These are phyloP conservation scores for Ceratocystiopsis sp. DNA, from an alignment of 2,329 filamentous ascomycete species.

Conservation along the genomic window DNA sequence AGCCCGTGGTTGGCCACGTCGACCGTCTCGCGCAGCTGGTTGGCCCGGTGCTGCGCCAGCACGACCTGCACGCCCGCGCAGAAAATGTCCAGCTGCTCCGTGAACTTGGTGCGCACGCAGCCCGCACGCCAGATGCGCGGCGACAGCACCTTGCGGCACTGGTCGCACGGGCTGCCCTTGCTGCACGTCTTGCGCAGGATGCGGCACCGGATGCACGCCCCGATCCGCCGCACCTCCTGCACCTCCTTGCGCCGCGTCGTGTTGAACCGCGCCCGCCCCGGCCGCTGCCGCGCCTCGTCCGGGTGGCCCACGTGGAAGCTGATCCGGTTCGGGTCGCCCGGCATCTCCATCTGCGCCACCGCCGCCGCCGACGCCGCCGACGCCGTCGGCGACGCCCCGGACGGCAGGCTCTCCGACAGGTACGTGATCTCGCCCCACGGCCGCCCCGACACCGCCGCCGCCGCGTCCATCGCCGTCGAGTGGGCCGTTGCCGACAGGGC, in stretches of 20 bases:
- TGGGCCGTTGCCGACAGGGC: not conserved
- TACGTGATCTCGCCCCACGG: conserved; percentile 40
- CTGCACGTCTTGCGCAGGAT: conserved; percentile 51
- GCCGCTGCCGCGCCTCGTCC: conserved; percentile 29
- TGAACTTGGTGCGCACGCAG: conserved; percentile 44
- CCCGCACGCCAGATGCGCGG: conserved; percentile 49
- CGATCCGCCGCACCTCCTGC: conserved; percentile 45
- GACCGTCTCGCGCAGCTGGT: conserved; percentile 33
- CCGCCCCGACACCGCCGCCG: conserved; percentile 16
- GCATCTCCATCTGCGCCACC: not conserved
- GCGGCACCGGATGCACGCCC: conserved; percentile 48
- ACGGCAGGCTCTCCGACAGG: conserved; percentile 15
- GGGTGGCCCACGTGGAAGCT: conserved; percentile 37
- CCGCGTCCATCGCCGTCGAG: conserved; percentile 3
- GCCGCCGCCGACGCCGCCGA: conserved; percentile 6
- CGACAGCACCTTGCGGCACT: conserved; percentile 44
- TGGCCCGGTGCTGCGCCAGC: conserved; percentile 41
- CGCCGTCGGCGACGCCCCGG: no score
- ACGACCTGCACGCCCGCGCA: conserved; percentile 47
- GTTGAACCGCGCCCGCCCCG: conserved; percentile 40
- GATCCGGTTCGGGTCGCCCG: conserved; percentile 21
- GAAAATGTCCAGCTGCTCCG: conserved; percentile 45
- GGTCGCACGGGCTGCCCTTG: conserved; percentile 44
- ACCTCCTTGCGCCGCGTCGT: conserved; percentile 44
- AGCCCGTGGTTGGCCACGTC: conserved; percentile 31